Base-by-base conservation (phyloP, 2,329 filamentous ascomycete genomes). In the Apiospora rasikravindrae region DNA sequence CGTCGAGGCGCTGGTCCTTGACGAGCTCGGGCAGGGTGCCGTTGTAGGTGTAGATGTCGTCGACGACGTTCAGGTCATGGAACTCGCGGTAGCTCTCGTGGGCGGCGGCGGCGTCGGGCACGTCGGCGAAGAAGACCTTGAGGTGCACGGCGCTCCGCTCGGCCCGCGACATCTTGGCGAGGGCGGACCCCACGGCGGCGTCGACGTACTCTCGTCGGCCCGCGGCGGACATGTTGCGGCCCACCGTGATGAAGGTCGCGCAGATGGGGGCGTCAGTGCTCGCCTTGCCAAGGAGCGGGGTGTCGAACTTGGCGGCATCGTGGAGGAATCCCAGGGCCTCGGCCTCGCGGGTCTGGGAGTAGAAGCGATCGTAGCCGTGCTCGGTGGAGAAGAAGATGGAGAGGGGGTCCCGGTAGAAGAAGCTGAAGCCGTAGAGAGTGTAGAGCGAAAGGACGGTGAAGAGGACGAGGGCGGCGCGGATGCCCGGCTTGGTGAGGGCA, bases 71-170 rank as follows among this genome's bases (percentile, higher is more conserved):
- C 11, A 77, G 74, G 8, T 72, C 67, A 2, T 51, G 33, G n/a
- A 80, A 67, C 16, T 69, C 72, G 0, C 72, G 66, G 51, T 77
- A 79, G 70, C 78, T 80, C 73, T 72, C 72, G 53, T 80, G 79
- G 69, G 76, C 77, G 14, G 72, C 70, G 49, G 75, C 73, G 57
- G 78, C 76, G 24, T 73, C 71, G 4, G 79, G 79, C 14, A 80
- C 78, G 69, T 80, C 79, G 74, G 78, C 79, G 67, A 80, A 80
- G 74, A 80, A 80, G 10, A 80, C 22, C 66, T 79, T 80, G 26
- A 80, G 71, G 67, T 79, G 78, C 26, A 76, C 73, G 11, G 74
- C 70, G 42, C 74, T 72, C 33, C 79, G 75, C 68, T 80, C 79
- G 61, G 75, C 75, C 11, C 73, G 76, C 10, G 79, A 74, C 77